These are phyloP conservation scores for Prunus salicina DNA, from an alignment of 306 rosid species.

Conservation along the genomic window DNA sequence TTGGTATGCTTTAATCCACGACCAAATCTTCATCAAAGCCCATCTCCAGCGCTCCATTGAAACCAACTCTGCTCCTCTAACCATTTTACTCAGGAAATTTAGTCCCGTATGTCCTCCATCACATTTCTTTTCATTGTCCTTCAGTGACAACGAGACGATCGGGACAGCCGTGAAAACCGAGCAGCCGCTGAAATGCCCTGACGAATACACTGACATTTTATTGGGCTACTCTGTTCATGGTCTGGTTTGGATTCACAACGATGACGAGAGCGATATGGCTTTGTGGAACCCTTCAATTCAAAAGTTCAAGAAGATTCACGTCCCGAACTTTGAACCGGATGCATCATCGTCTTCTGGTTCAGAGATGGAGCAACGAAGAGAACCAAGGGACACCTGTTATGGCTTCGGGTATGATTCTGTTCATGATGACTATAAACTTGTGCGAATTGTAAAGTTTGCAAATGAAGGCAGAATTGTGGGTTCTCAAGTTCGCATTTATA, in stretches of 20 bases:
- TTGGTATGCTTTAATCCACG: neutral
- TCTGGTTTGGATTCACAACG: neutral
- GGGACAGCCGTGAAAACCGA: neutral
- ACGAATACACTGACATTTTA: neutral
- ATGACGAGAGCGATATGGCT: neutral
- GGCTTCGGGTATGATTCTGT: neutral
- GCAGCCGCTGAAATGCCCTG: neutral
- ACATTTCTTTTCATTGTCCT: neutral
- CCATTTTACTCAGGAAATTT: neutral
- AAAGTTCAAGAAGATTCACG: neutral
- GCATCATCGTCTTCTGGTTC: too few species aligned
- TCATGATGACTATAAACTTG: neutral
- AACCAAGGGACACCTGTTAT: too few species aligned
- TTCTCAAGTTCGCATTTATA: neutral
- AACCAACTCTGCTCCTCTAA: neutral
- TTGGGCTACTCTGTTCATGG: neutral
- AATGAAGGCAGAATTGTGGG: fast-evolving
- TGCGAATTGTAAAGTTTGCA: neutral
- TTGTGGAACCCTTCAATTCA: slow-evolving; percentile 3
- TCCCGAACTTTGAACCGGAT: neutral
- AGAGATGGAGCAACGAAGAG: too few species aligned
- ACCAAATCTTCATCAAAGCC: neutral
- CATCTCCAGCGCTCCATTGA: neutral
- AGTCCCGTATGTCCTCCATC: too few species aligned
- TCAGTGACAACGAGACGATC: neutral